A percentile compares a stretch with the other conserved stretches of the same genome.
Conservation (phyloP, 179 eudicot genomes). For the Beta macrorhiza region DNA sequence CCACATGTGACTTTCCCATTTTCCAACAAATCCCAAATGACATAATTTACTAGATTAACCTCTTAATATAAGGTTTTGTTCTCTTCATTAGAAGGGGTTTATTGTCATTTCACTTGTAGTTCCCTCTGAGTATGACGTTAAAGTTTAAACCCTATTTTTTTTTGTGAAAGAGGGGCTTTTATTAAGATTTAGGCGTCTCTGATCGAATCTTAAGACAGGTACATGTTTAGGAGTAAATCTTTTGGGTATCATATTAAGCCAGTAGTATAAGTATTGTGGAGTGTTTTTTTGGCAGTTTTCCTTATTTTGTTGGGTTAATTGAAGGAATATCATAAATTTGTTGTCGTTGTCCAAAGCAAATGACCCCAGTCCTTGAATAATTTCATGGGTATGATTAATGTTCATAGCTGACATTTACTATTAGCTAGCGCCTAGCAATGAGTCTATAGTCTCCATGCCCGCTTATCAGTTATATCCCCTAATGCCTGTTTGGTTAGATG, state of each 20-base stretch:
- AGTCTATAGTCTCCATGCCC: too few relatives aligned
- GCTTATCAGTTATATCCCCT: too few relatives aligned
- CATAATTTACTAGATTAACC: constrained; percentile 31
- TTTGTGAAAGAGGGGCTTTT: constrained; percentile 22
- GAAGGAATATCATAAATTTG: constrained; percentile 4
- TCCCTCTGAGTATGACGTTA: neutral
- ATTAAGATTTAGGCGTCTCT: constrained; percentile 36
- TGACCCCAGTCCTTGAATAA: neutral
- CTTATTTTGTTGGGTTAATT: constrained; percentile 8
- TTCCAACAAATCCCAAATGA: constrained; percentile 39
- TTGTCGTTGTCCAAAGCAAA: constrained; percentile 16
- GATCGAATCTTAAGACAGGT: constrained; percentile 41
- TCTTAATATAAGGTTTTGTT: constrained; percentile 23
- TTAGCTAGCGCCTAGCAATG: neutral
- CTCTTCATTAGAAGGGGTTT: constrained; percentile 28
- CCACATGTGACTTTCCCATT: constrained; percentile 56
- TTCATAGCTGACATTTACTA: neutral
- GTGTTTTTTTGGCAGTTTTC: neutral
- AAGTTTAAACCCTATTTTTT: constrained; percentile 20
- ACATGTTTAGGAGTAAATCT: constrained; percentile 21
- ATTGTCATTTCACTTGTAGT: constrained; percentile 27
- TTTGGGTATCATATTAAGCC: constrained; percentile 23
- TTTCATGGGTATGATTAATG: neutral
- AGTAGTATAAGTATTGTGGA: constrained; percentile 3
- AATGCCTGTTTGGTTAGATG: too few relatives aligned